Conservation (phyloP, 805 yeast genomes). For the Ogataea nakhonphanomensis region DNA sequence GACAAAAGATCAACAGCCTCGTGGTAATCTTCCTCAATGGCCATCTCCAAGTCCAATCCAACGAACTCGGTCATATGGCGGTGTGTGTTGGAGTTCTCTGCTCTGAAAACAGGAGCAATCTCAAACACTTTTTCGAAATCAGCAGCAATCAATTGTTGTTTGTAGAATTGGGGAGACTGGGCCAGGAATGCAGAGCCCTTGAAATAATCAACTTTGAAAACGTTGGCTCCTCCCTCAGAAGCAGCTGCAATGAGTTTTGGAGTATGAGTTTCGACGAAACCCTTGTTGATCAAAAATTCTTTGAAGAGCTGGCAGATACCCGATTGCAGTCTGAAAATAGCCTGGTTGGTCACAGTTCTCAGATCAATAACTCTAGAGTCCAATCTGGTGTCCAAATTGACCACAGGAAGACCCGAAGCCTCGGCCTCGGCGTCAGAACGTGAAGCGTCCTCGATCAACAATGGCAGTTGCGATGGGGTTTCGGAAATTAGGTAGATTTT, state of each 20-base stretch:
- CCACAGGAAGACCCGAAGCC: slow-evolving; percentile 86
- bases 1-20: slow-evolving; percentile 67
- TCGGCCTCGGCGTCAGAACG: slow-evolving; percentile 94
- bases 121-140: slow-evolving; percentile 97
- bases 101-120: slow-evolving; percentile 97
- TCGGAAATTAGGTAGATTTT: slow-evolving; percentile 76
- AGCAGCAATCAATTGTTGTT: slow-evolving; percentile 96
- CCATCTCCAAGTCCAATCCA: slow-evolving; percentile 97
- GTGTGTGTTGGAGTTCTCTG: slow-evolving; percentile 98
- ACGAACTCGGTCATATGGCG: slow-evolving; percentile 99
- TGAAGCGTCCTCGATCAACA: slow-evolving; percentile 93
- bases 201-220: slow-evolving; percentile 90
- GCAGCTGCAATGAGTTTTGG: slow-evolving; percentile 95
- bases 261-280: slow-evolving; percentile 90
- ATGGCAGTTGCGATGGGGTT: slow-evolving; percentile 90
- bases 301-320: slow-evolving; percentile 87
- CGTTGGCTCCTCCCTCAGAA: slow-evolving; percentile 97
- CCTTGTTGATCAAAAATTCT: slow-evolving; percentile 67
- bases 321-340: slow-evolving; percentile 89
- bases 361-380: slow-evolving; percentile 94
- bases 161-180: slow-evolving; percentile 96
- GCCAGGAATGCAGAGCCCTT: slow-evolving; percentile 91
- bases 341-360: slow-evolving; percentile 96
- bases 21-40: slow-evolving; percentile 96
- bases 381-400: slow-evolving; percentile 92